phyloP scores from a whole-genome alignment of 1,284 basidiomycete species.

The Phellopilus nigrolimitatus region DNA sequence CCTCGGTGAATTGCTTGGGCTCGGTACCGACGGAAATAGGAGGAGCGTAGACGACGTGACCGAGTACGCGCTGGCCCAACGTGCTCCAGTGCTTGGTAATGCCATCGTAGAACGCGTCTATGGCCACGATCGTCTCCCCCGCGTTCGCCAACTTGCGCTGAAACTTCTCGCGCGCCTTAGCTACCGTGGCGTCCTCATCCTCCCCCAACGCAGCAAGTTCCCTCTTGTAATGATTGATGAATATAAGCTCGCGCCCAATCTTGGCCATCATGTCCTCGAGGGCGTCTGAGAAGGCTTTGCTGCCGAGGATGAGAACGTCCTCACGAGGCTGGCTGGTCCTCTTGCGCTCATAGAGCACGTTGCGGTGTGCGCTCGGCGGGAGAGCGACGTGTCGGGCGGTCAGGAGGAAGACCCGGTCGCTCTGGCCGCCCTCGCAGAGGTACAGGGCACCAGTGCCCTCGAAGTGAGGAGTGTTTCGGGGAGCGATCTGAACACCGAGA shows the following conservation, averaged over 20 bases:
- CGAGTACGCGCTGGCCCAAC: conserved; percentile 21
- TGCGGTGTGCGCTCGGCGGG: no score
- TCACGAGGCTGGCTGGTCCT: conserved; percentile 14
- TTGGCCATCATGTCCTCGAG: conserved; percentile 24
- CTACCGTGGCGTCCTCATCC: conserved; percentile 6
- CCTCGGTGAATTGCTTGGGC: conserved; percentile 13
- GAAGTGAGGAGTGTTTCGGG: no score
- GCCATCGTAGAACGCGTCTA: conserved; percentile 19
- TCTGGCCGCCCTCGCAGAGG: no score
- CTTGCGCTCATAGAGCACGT: no score
- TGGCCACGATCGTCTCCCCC: conserved; percentile 10
- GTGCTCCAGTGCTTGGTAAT: conserved; percentile 23
- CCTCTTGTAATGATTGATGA: no score
- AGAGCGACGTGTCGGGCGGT: no score
- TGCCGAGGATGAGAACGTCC: conserved; percentile 22
- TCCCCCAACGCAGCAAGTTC: background rate
- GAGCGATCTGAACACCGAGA: no score
- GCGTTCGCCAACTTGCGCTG: conserved; percentile 20
- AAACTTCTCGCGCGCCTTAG: conserved; percentile 12
- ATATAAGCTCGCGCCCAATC: conserved; percentile 21
- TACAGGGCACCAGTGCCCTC: no score
- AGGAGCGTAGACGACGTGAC: conserved; percentile 23
- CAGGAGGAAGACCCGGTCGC: no score
- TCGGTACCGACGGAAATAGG: conserved; percentile 20
- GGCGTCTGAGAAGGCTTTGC: conserved; percentile 22